A percentile compares a stretch with the other conserved stretches of the same genome.
Evolutionary conservation across 805 yeast genomes (phyloP).

Genomic region (Vanderwaltozyma verrucispora): DNA sequence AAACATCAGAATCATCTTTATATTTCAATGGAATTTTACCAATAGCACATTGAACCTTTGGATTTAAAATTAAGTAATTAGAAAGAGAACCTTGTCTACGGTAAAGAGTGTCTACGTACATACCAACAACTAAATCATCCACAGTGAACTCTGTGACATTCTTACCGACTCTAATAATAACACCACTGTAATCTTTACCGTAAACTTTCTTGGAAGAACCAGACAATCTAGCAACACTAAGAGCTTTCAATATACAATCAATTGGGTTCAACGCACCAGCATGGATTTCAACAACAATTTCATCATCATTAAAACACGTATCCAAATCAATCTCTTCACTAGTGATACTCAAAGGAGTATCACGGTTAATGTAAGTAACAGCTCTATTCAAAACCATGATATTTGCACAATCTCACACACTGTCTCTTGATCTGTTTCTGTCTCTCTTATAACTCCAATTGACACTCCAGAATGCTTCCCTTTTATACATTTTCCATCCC

Average conservation of each 20-base stretch:
- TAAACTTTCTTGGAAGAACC: conserved; percentile 12
- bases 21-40: conserved; percentile 29
- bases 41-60: conserved; percentile 20
- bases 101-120: conserved; percentile 6
- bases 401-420: too few species aligned
- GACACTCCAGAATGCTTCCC: too few species aligned
- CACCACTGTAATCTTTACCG: conserved; percentile 25
- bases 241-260: conserved; percentile 13
- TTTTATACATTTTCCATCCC: neutral
- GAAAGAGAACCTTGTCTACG: conserved; percentile 34
- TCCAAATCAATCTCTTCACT: conserved; percentile 17
- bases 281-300: conserved; percentile 21
- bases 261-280: conserved; percentile 27
- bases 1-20: conserved; percentile 4
- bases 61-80: conserved; percentile 37
- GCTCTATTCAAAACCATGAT: conserved; percentile 2
- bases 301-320: conserved; percentile 14
- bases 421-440: too few species aligned
- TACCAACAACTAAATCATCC: conserved; percentile 24
- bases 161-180: conserved; percentile 18
- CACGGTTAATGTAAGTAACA: conserved; percentile 2
- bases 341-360: conserved; percentile 1
- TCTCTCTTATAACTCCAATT: too few species aligned
- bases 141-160: conserved; percentile 13
- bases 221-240: conserved; percentile 6